Evolutionary conservation across 2,329 filamentous ascomycete species (phyloP).

Genomic region (Trichoderma polysporum): DNA sequence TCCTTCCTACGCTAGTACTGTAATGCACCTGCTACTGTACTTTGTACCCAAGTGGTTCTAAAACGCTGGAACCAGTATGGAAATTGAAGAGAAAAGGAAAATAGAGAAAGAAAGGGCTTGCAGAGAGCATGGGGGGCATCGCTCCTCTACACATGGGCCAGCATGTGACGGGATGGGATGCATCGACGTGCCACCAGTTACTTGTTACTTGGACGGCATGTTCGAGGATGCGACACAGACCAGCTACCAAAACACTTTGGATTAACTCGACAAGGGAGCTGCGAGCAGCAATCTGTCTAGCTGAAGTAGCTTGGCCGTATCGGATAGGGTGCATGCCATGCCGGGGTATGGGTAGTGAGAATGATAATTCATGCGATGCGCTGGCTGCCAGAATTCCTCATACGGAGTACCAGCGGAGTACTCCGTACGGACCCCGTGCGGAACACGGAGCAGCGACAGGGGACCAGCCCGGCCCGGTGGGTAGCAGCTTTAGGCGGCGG

Average conservation of each 20-base stretch:
- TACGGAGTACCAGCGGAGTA: constrained; percentile 19
- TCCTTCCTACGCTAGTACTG: background rate
- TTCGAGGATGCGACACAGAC: background rate
- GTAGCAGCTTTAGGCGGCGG: constrained; percentile 14
- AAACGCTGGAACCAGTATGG: no score
- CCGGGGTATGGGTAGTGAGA: background rate
- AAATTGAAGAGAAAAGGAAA: background rate
- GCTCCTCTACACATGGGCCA: no score
- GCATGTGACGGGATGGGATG: no score
- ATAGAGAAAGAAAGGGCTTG: background rate
- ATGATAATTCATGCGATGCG: background rate
- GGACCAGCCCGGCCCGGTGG: constrained; percentile 18
- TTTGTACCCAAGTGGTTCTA: background rate
- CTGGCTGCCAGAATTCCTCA: background rate
- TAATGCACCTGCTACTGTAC: background rate
- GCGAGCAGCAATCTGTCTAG: background rate
- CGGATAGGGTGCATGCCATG: constrained; percentile 12
- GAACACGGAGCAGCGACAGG: constrained; percentile 18
- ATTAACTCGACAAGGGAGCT: background rate
- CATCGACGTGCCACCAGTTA: no score
- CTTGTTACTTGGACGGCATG: background rate
- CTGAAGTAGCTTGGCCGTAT: constrained; percentile 15
- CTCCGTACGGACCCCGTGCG: constrained; percentile 21
- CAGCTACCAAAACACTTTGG: background rate
- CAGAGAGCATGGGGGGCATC: no score